Evolutionary conservation across 2,329 filamentous ascomycete genomes (phyloP), one percentile per base, ranked within the genome.

Genomic region (Monosporascus sp.): DNA sequence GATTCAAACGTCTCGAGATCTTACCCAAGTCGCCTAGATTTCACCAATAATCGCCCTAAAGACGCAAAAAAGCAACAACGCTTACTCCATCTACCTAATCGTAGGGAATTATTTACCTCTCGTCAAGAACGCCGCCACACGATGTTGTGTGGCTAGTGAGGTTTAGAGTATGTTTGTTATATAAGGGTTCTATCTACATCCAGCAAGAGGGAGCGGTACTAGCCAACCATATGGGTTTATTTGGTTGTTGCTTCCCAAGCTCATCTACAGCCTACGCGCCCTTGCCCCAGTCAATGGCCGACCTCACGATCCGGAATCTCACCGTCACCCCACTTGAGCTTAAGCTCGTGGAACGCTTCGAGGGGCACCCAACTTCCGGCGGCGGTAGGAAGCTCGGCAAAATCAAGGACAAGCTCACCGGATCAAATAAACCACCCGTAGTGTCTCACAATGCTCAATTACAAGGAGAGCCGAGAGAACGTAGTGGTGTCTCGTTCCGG

Each of bases 251-350:
- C 31, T 52, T 58, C 41, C 47, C 50, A 35, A 35, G 50, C 37
- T 52, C 48, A 14, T 35, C 22, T 27, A 43, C 43, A 25, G 39
- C 47, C 44, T 58, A 48, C 49, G 22, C 48, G 41, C 17, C 14
- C 27, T 46, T 38, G 39, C 52, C 43, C 22, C 31, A 43, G 45
- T 50, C 39, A 45, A 81, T 81, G 78, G 70, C 74, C 18, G 70
- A 73, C 53, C 74, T 96, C 60, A 88, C 81, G 5, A 82, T 97
- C 63, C 90, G 92, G 63, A 97, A 97, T 70, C 75, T 96, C 59
- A 93, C 89, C 45, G 76, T 82, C 53, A 85, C 81, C 48, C 78
- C 84, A n/a, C 75, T 96, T 52, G 82, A 86, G 60, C 80, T 97
- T 62, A 85, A 84, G 68, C 70, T 68, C 55, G 76, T 93, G 54